Evolutionary conservation across 306 rosid genomes (phyloP), one percentile per base, ranked within the genome.

Genomic region (Vachellia pachyceras): DNA sequence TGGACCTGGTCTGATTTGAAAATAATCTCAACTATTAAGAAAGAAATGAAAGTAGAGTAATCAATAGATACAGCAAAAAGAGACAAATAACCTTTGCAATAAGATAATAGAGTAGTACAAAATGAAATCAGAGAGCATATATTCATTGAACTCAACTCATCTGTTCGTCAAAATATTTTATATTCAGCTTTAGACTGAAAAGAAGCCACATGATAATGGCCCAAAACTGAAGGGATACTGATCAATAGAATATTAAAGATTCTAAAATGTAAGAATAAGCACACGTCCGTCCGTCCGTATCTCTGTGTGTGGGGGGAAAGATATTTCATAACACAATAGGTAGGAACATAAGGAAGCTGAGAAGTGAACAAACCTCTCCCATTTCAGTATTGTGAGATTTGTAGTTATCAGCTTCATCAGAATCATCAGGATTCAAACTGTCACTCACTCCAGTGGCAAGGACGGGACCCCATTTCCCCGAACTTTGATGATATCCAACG

Each of bases 371-470:
- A 85, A 91, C 97, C 85, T 83, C 90, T 82, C 82, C 89, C 42
- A 41, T 80, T 64, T 90, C 90, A 66, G 47, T 68, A 67, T 88
- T 79, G 46, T 84, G 78, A 77, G 85, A 81, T 78, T 87, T 92
- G 57, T 85, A 65, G 50, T 84, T 75, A 58, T 82, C 82, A 72
- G 8, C 68, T 44, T 54, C 85, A 84, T 87, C 93, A 3, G 94
- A 78, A 78, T 95, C 94, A 83, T 89, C 90, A 12, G 97, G 89
- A 85, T 90, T 87, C 79, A 73, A 41, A 63, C 54, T 80, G 69
- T 84, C 87, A 72, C 81, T 83, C 46, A 3, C 79, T 71, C 85
- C 61, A 80, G 84, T 84, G 13, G 94, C 75, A 66, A 84, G 73
- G 60, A 89, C 15, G 14, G 89, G 99, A 78, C 89, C 72, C 18